These are phyloP conservation scores for Fusarium succisae DNA, from an alignment of 2,329 filamentous ascomycete species.

Conservation along the genomic window DNA sequence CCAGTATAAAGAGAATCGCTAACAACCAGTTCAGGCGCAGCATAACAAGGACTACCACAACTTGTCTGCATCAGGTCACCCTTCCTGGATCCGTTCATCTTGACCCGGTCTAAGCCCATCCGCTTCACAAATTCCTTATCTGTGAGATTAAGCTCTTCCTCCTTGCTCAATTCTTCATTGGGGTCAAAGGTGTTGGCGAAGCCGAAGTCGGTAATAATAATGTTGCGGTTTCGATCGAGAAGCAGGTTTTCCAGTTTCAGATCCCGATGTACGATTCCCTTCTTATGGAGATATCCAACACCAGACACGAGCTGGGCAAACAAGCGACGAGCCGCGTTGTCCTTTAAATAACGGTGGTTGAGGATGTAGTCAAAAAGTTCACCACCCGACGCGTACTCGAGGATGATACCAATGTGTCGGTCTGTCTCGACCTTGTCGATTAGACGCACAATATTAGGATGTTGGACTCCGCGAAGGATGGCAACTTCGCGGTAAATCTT, in stretches of 20 bases:
- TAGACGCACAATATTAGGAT: constrained; percentile 95
- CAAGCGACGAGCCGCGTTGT: constrained; percentile 86
- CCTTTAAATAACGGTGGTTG: constrained; percentile 95
- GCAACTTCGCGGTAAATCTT: constrained; percentile 98
- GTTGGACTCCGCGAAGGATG: constrained; percentile 86
- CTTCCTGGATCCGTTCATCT: constrained; percentile 78
- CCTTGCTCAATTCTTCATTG: constrained; percentile 84
- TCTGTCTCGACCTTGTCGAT: constrained; percentile 99
- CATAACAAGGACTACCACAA: constrained; percentile 97
- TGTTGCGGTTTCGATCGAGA: constrained; percentile 95
- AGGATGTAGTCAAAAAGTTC: constrained; percentile 99
- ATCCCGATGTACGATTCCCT: constrained; percentile 97
- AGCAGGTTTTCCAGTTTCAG: constrained; percentile 96
- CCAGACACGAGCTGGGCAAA: constrained; percentile 97
- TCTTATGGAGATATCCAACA: constrained; percentile 97
- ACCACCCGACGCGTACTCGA: constrained; percentile 97
- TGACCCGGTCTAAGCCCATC: constrained; percentile 82
- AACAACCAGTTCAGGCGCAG: constrained; percentile 94
- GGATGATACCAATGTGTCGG: constrained; percentile 95
- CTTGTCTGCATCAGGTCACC: constrained; percentile 99
- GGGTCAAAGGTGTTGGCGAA: constrained; percentile 98
- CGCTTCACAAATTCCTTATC: constrained; percentile 91
- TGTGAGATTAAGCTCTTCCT: constrained; percentile 86
- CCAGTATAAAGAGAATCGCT: constrained; percentile 98
- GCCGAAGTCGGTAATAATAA: constrained; percentile 99